These are phyloP conservation scores for Erythrobasidium yunnanense DNA, from an alignment of 768 basidiomycete species.

Conservation along the genomic window DNA sequence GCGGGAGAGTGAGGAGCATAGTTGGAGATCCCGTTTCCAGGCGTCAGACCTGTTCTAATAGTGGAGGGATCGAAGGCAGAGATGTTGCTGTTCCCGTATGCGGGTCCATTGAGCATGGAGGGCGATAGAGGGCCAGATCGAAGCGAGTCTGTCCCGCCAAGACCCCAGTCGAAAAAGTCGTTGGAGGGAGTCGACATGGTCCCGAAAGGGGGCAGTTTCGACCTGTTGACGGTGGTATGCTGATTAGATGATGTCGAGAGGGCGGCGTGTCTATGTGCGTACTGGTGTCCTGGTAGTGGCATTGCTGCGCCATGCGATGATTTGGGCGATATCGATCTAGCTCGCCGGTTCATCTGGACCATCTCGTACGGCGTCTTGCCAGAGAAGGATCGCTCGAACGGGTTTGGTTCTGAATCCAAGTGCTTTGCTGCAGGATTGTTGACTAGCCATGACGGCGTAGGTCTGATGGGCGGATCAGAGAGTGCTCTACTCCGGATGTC, in stretches of 20 bases:
- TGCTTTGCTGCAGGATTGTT: background rate
- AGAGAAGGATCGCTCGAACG: slow-evolving; percentile 89
- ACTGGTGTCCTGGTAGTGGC: background rate
- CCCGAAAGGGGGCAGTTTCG: slow-evolving; percentile 65
- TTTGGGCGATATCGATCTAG: background rate
- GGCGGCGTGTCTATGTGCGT: background rate
- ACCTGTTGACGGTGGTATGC: background rate
- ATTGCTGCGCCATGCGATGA: background rate
- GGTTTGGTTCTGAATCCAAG: slow-evolving; percentile 64
- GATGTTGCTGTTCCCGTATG: slow-evolving; percentile 33
- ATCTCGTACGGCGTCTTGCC: slow-evolving; percentile 33
- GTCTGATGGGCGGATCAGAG: slow-evolving; percentile 17
- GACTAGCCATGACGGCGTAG: background rate
- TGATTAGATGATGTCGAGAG: background rate
- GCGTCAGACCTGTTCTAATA: slow-evolving; percentile 73
- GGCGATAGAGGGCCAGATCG: slow-evolving; percentile 88
- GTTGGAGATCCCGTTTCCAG: slow-evolving; percentile 42
- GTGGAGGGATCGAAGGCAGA: slow-evolving; percentile 54
- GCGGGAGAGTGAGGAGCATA: slow-evolving; percentile 59
- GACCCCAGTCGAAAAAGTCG: slow-evolving; percentile 47
- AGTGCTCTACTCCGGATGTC: slow-evolving; percentile 1
- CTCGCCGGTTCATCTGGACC: slow-evolving; percentile 35
- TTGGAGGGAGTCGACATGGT: slow-evolving; percentile 53
- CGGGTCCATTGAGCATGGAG: slow-evolving; percentile 87
- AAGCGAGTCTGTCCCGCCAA: slow-evolving; percentile 40